These are phyloP conservation scores for Paramecium biaurelia DNA, from an alignment of 73 alveolate species.

Conservation along the genomic window DNA sequence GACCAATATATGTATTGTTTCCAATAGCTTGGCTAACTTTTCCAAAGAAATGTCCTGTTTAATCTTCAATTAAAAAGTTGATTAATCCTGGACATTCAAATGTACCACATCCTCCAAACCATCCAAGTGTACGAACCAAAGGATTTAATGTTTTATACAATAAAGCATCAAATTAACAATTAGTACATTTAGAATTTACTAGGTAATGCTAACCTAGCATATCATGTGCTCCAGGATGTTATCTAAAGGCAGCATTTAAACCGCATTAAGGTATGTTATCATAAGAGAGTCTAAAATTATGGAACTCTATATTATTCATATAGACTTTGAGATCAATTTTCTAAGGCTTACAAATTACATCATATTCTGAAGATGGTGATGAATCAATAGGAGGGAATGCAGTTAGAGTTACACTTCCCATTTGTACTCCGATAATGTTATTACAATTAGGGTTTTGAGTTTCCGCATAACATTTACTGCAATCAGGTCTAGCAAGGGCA, in stretches of 20 bases:
- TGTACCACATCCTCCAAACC: constrained; percentile 66
- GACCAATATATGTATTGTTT: constrained; percentile 16
- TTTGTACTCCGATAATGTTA: not conserved
- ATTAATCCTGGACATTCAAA: constrained; percentile 51
- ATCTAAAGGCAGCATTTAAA: not conserved
- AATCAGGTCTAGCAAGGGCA: not conserved
- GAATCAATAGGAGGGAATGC: not conserved
- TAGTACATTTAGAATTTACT: not conserved
- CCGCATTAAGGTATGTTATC: not conserved
- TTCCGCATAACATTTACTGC: not conserved
- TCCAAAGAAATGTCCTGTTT: constrained; percentile 27
- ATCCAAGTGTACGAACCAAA: not conserved
- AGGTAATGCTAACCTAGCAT: constrained; percentile 6
- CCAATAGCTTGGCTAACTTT: not conserved
- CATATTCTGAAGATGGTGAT: not conserved
- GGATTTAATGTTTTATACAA: constrained; percentile 3
- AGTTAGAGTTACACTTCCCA: not conserved
- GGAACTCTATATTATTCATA: not conserved
- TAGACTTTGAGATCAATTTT: not conserved
- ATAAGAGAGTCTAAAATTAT: not conserved
- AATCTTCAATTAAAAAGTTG: constrained; percentile 40
- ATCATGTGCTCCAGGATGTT: constrained; percentile 50
- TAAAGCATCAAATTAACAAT: constrained; percentile 25
- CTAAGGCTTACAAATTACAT: not conserved
- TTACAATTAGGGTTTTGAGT: not conserved